Conservation (phyloP, 768 basidiomycete species). For the Termitomyces heimii region DNA sequence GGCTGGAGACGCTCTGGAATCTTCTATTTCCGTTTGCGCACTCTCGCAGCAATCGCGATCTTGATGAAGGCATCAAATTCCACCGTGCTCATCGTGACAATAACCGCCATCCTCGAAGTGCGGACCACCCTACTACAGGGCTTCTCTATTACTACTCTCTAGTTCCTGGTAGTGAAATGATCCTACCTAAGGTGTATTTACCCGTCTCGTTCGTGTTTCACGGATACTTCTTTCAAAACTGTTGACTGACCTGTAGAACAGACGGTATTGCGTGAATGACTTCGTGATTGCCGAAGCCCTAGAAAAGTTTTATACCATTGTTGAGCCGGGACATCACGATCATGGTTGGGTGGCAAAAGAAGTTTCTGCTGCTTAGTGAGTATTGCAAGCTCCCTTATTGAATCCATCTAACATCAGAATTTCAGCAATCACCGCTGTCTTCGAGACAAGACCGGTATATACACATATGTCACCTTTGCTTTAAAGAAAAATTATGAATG, state of each 20-base stretch:
- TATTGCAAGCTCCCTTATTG: background rate
- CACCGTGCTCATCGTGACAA: conserved; percentile 1
- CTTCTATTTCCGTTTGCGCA: conserved; percentile 22
- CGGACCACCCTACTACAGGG: conserved; percentile 21
- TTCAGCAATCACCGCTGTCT: conserved; percentile 21
- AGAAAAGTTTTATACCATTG: conserved; percentile 19
- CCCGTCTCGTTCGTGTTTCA: conserved; percentile 23
- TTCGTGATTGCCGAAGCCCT: conserved; percentile 19
- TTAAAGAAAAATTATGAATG: conserved; percentile 22
- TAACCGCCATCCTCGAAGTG: conserved; percentile 6
- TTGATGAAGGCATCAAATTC: conserved; percentile 10
- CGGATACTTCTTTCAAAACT: background rate
- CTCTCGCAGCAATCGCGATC: conserved; percentile 17
- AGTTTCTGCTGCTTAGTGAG: conserved; percentile 21
- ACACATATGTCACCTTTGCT: conserved; percentile 26
- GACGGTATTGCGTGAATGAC: conserved; percentile 24
- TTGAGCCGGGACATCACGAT: conserved; percentile 11
- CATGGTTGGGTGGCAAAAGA: conserved; percentile 25
- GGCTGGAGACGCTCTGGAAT: conserved; percentile 23
- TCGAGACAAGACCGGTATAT: conserved; percentile 18
- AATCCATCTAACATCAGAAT: background rate
- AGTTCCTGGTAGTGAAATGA: conserved; percentile 18
- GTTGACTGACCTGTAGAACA: conserved; percentile 5
- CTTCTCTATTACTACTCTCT: conserved; percentile 26
- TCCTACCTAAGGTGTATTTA: conserved; percentile 26